Base-by-base conservation (phyloP, 768 basidiomycete genomes). In the Amanita phalloides region DNA sequence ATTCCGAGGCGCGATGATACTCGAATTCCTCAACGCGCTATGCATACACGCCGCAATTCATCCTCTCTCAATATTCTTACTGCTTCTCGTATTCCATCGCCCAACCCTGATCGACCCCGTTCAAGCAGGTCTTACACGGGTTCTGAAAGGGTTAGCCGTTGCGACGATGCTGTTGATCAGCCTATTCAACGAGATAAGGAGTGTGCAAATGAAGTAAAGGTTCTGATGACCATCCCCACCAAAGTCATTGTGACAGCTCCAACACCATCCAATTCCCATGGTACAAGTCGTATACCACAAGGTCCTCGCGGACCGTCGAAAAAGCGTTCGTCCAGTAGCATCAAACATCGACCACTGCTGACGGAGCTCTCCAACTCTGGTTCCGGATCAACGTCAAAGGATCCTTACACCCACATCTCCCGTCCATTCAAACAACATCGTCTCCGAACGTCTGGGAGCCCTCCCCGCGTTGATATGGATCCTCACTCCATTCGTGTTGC, bases 201-300 rank as follows among this genome's bases (percentile, higher is more conserved):
- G 11, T 61, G 64, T 23, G 55, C 44, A 32, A 66, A 70, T 49
- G 64, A 71, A 46, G 65, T 72, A 45, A 67, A 69, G 30, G 67
- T 75, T 28, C 59, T 76, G 14, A 70, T 76, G 67, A 69, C 66
- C 38, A 73, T 68, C 0, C 75, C 75, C 3, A 76, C 75, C 20
- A 75, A 68, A 54, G 75, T 77, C 14, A 76, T 77, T 33, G 71
- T 77, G 7, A 79, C 75, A 4, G 75, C 75, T 6, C 73, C 77
- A n/a, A 78, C 76, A 0, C 76, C 76, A 14, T 70, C 67, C 6
- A 61, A 60, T 30, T 66, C 68, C 52, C 61, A 60, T 32, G 57
- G 61, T 46, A 68, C 63, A 14, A 66, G 60, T 49, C 68, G 71
- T 33, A 66, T 72, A 47, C 72, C 71, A 41, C 67, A 69, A 26